phyloP scores from a whole-genome alignment of 1,284 basidiomycete species.

The Naganishia sp. region DNA sequence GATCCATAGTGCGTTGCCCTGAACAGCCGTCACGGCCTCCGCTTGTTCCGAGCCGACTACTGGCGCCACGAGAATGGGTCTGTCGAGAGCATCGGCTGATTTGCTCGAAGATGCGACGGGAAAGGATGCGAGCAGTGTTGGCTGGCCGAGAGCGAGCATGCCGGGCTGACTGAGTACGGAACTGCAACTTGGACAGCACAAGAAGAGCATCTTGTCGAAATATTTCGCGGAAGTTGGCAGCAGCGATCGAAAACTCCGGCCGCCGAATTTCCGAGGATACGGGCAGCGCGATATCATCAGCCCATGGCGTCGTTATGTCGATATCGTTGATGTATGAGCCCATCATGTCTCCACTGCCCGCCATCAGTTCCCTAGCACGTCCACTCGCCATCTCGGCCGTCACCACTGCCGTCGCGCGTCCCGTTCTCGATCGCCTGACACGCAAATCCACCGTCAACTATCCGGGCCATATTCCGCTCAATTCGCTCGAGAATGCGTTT shows the following conservation, averaged over 20 bases:
- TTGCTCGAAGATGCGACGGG: slow-evolving; percentile 35
- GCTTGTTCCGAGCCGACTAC: slow-evolving; percentile 43
- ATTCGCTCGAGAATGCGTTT: slow-evolving; percentile 76
- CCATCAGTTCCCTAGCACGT: background rate
- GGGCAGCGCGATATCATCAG: background rate
- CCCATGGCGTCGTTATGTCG: background rate
- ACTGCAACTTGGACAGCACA: background rate
- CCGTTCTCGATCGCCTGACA: slow-evolving; percentile 17
- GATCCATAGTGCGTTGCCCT: slow-evolving; percentile 54
- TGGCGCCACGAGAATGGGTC: slow-evolving; percentile 44
- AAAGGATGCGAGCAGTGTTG: slow-evolving; percentile 26
- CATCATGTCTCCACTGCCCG: slow-evolving; percentile 9
- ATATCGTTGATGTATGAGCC: no score
- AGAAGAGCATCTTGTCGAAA: background rate
- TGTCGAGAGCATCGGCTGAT: slow-evolving; percentile 40
- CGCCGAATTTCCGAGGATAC: background rate
- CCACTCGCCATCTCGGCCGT: slow-evolving; percentile 16
- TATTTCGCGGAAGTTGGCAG: slow-evolving; percentile 1
- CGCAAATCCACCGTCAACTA: slow-evolving; percentile 46
- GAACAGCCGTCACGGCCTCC: slow-evolving; percentile 50
- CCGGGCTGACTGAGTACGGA: background rate
- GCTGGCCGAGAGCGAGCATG: slow-evolving; percentile 25
- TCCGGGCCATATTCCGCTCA: slow-evolving; percentile 79
- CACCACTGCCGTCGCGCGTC: slow-evolving; percentile 19
- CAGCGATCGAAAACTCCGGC: slow-evolving; percentile 3